These are phyloP conservation scores for Psilocybe sp. DNA, from an alignment of 768 basidiomycete species.

Conservation along the genomic window DNA sequence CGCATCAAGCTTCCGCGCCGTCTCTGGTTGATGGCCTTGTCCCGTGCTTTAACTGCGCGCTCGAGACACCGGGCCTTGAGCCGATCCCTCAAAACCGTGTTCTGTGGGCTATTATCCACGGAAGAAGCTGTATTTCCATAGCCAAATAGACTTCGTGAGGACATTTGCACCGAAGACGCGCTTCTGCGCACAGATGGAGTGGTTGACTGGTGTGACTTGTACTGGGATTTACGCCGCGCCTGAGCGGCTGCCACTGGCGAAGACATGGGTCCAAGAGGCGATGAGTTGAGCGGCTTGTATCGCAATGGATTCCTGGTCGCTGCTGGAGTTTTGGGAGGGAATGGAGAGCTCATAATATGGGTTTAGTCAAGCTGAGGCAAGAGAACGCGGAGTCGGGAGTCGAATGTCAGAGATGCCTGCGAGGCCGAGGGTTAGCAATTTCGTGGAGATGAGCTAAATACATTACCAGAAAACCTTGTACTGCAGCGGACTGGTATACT, in stretches of 20 bases:
- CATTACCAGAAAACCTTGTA: too few species aligned
- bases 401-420: too few species aligned
- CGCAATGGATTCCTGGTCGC: conserved; percentile 25
- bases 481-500: too few species aligned
- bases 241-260: conserved; percentile 45
- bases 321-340: conserved; percentile 33
- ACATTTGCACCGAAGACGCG: conserved; percentile 1
- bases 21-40: conserved; percentile 41
- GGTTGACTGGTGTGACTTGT: conserved; percentile 38
- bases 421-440: too few species aligned
- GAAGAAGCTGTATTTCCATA: background rate
- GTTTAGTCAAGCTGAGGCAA: too few species aligned
- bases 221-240: conserved; percentile 54
- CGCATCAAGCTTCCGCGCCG: conserved; percentile 23
- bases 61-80: conserved; percentile 63
- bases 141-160: conserved; percentile 1
- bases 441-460: too few species aligned
- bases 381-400: too few species aligned
- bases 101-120: conserved; percentile 38
- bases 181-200: conserved; percentile 9
- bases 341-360: background rate
- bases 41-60: conserved; percentile 54
- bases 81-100: conserved; percentile 53
- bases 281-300: conserved; percentile 42
- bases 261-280: conserved; percentile 46